Percentiles rank a stretch among this genome's conserved stretches.
Evolutionary conservation across 495 filamentous ascomycete genomes (phyloP).

Genomic region (Aspergillus bridgeri): DNA sequence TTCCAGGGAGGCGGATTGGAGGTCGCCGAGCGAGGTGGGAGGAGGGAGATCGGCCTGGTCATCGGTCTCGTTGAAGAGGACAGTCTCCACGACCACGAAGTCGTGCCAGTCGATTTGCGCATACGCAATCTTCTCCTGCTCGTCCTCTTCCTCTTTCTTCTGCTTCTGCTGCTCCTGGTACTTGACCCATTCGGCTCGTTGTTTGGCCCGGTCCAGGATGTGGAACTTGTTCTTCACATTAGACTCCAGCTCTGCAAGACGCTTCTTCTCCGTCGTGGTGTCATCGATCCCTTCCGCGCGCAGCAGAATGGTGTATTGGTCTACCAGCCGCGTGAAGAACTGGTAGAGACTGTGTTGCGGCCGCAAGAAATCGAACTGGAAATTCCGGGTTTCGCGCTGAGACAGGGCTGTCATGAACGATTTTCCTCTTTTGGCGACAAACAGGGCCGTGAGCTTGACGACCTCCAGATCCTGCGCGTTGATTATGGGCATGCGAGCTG

Average conservation of each 20-base stretch:
- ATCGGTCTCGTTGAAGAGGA: slow-evolving; percentile 87
- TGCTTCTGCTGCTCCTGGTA: slow-evolving; percentile 81
- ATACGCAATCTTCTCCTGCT: slow-evolving; percentile 80
- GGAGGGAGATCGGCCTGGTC: slow-evolving; percentile 83
- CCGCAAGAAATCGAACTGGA: slow-evolving; percentile 94
- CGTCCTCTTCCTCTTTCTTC: slow-evolving; percentile 83
- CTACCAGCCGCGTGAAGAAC: slow-evolving; percentile 86
- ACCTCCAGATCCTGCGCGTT: slow-evolving; percentile 93
- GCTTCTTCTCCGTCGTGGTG: slow-evolving; percentile 64
- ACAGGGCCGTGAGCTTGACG: slow-evolving; percentile 82
- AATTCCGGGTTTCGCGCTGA: slow-evolving; percentile 86
- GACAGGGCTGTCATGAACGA: slow-evolving; percentile 84
- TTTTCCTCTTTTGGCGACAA: slow-evolving; percentile 86
- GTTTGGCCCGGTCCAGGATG: slow-evolving; percentile 73
- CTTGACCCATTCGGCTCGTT: slow-evolving; percentile 82
- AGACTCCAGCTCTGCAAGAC: slow-evolving; percentile 69
- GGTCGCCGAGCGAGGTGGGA: slow-evolving; percentile 81
- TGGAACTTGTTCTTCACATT: slow-evolving; percentile 77
- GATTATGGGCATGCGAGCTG: slow-evolving; percentile 95
- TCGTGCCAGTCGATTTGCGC: slow-evolving; percentile 97
- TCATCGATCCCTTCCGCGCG: slow-evolving; percentile 62
- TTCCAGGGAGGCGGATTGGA: slow-evolving; percentile 90
- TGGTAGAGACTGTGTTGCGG: slow-evolving; percentile 94
- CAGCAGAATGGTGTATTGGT: slow-evolving; percentile 88
- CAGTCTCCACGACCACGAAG: slow-evolving; percentile 93